A percentile compares a stretch with the other conserved stretches of the same genome.
phyloP scores from a whole-genome alignment of 108 stramenopile species.

The Discostella stelligeroides region DNA sequence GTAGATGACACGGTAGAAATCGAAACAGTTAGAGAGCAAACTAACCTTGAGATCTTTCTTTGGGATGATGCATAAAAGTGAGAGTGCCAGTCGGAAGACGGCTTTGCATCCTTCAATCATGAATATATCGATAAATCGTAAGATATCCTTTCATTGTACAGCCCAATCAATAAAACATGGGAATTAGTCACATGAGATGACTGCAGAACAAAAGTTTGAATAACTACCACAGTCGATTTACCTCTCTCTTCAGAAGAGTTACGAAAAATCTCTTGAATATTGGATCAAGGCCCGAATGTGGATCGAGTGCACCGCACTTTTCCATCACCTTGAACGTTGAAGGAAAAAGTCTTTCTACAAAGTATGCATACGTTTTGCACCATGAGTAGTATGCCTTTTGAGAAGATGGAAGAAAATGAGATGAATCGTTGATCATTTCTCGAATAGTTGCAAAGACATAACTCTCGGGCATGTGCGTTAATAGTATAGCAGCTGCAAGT shows the following conservation, averaged over 20 bases:
- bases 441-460: constrained; percentile 76
- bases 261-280: constrained; percentile 77
- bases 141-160: constrained; percentile 29
- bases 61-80: constrained; percentile 61
- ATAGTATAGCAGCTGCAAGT: constrained; percentile 24
- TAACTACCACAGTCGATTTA: constrained; percentile 10
- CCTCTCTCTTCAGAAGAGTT: constrained; percentile 51
- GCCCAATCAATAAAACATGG: background rate
- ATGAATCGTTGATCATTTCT: constrained; percentile 67
- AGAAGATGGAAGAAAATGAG: constrained; percentile 64
- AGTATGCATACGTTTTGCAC: constrained; percentile 63
- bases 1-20: background rate
- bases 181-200: background rate
- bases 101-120: constrained; percentile 80
- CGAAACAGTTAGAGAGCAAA: too few species aligned
- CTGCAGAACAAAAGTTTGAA: background rate
- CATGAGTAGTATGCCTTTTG: constrained; percentile 65
- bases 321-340: constrained; percentile 56
- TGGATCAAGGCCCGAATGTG: constrained; percentile 55
- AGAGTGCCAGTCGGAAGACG: constrained; percentile 76
- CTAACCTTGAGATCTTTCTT: constrained; percentile 41
- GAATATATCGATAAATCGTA: constrained; percentile 82
- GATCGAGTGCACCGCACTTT: constrained; percentile 50
- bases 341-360: constrained; percentile 61
- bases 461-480: constrained; percentile 68